phyloP scores from a whole-genome alignment of 306 rosid genomes.

The Comarum palustre region DNA sequence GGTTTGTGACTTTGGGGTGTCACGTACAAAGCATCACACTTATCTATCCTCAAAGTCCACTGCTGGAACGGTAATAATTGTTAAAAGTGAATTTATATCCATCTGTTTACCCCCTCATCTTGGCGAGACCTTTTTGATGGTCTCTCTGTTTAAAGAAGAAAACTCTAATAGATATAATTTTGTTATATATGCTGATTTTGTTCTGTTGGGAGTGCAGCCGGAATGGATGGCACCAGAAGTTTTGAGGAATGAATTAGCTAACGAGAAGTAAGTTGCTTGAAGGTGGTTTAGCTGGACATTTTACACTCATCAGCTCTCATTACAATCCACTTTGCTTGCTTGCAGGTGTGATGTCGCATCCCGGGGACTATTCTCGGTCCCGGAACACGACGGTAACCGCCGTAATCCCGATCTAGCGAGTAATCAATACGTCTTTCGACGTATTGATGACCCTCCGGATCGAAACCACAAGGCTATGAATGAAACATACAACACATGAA shows the following conservation, averaged over 20 bases:
- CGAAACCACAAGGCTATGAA: too few relatives aligned
- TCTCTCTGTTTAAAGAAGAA: neutral
- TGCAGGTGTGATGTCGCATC: constrained; percentile 99
- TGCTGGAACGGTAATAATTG: constrained; percentile 91
- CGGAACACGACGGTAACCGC: too few relatives aligned
- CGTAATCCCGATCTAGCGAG: too few relatives aligned
- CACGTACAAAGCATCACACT: constrained; percentile 88
- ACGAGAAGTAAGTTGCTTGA: constrained; percentile 70
- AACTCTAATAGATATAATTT: neutral
- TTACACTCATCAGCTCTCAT: constrained; percentile 9
- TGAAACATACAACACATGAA: too few relatives aligned
- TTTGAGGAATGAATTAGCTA: constrained; percentile 86
- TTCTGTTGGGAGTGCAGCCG: constrained; percentile 59
- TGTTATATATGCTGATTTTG: constrained; percentile 9
- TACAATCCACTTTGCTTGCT: constrained; percentile 23
- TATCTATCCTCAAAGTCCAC: constrained; percentile 92
- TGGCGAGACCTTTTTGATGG: neutral
- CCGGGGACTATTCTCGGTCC: too few relatives aligned
- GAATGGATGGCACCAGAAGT: constrained; percentile 99
- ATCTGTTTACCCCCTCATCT: neutral
- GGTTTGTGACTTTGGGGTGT: constrained; percentile 99
- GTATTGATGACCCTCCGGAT: too few relatives aligned
- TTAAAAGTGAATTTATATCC: constrained; percentile 1
- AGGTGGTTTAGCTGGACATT: constrained; percentile 16
- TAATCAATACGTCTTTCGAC: too few relatives aligned